A percentile compares a stretch with the other conserved stretches of the same genome.
phyloP scores from a whole-genome alignment of 2,329 filamentous ascomycete genomes.

The Pestalotiopsis sp. region DNA sequence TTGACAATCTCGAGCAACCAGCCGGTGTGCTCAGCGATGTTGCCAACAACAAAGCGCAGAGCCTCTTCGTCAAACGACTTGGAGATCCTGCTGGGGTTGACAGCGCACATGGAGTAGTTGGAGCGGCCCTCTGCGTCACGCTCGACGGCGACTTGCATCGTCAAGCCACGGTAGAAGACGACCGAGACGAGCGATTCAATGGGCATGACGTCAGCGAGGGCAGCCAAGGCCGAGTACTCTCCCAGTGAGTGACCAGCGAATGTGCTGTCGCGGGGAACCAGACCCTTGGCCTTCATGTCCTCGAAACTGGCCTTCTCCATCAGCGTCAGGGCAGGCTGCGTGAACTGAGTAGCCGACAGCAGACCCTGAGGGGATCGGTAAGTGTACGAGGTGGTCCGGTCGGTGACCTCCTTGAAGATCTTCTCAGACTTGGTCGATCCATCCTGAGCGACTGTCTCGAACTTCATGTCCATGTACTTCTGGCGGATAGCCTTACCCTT shows the following conservation, averaged over 20 bases:
- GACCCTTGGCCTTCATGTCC: conserved; percentile 96
- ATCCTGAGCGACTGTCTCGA: conserved; percentile 93
- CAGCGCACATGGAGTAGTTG: conserved; percentile 99
- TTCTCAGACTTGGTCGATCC: conserved; percentile 96
- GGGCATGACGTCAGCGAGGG: conserved; percentile 98
- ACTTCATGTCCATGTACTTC: conserved; percentile 99
- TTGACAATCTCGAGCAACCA: conserved; percentile 99
- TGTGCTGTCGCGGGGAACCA: conserved; percentile 93
- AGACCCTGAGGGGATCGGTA: conserved; percentile 94
- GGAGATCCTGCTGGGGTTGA: conserved; percentile 97
- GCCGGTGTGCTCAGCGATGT: conserved; percentile 87
- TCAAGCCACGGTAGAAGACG: conserved; percentile 97
- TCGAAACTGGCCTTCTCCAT: conserved; percentile 99
- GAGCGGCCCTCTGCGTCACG: conserved; percentile 90
- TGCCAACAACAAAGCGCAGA: conserved; percentile 94
- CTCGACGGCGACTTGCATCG: conserved; percentile 99
- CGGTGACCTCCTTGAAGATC: conserved; percentile 97
- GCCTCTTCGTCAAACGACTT: conserved; percentile 99
- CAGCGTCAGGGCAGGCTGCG: conserved; percentile 91
- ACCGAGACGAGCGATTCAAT: conserved; percentile 98
- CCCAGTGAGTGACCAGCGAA: conserved; percentile 98
- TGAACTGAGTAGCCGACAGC: conserved; percentile 97
- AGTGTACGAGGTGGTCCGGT: conserved; percentile 92
- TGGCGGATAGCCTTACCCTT: conserved; percentile 96
- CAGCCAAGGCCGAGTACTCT: conserved; percentile 96